Conservation (phyloP, 1,139 yeast species). For the Suhomyces guaymorum region DNA sequence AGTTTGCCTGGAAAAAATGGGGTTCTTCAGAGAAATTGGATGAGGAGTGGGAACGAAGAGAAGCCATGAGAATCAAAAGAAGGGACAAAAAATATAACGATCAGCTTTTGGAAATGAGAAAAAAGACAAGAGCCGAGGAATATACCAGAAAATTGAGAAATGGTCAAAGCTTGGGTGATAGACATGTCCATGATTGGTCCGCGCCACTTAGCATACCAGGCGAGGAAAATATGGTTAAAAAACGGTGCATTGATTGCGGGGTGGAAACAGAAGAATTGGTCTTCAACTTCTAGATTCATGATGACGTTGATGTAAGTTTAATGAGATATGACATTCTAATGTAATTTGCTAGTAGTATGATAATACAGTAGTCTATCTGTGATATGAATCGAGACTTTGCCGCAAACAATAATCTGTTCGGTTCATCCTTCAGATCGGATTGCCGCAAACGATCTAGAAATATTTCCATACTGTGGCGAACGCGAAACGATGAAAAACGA, state of each 20-base stretch:
- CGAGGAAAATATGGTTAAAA: conserved; percentile 44
- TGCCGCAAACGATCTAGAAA: too few relatives aligned
- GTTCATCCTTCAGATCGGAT: too few relatives aligned
- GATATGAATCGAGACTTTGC: too few relatives aligned
- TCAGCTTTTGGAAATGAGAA: conserved; percentile 80
- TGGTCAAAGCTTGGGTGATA: conserved; percentile 49
- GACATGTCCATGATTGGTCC: conserved; percentile 82
- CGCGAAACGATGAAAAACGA: too few relatives aligned
- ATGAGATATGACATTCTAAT: background rate
- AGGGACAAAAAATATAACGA: conserved; percentile 78
- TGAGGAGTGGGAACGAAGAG: conserved; percentile 87
- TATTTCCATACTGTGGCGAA: too few relatives aligned
- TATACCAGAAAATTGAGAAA: conserved; percentile 69
- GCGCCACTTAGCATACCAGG: conserved; percentile 46
- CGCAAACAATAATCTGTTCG: too few relatives aligned
- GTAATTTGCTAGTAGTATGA: background rate
- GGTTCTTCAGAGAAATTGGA: conserved; percentile 87
- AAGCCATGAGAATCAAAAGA: conserved; percentile 65
- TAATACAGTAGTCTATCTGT: too few relatives aligned
- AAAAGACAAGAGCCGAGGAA: conserved; percentile 90
- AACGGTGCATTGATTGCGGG: conserved; percentile 82
- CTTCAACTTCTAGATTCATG: conserved; percentile 9
- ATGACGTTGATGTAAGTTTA: too few relatives aligned
- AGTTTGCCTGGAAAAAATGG: conserved; percentile 92
- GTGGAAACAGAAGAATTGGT: conserved; percentile 73